Conservation (phyloP, 192 early-diverging fungal genomes). For the Coemansia umbellata region DNA sequence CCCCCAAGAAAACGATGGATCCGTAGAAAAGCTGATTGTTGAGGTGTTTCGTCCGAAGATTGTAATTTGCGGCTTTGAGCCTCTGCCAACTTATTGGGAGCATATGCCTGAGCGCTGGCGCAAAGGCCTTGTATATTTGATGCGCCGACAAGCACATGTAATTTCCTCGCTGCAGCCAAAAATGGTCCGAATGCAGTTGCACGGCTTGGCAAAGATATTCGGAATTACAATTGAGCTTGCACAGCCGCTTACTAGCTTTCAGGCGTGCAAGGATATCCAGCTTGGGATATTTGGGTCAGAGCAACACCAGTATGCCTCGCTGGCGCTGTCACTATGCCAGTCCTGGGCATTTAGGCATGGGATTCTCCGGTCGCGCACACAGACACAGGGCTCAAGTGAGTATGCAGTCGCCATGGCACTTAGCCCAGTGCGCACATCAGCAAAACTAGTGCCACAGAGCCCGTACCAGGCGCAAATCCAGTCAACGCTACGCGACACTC, state of each 20-base stretch:
- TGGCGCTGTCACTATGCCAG: slow-evolving; percentile 37
- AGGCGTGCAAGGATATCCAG: slow-evolving; percentile 17
- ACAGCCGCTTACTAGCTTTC: slow-evolving; percentile 14
- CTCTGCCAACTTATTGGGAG: slow-evolving; percentile 22
- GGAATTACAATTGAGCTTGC: slow-evolving; percentile 33
- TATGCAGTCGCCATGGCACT: slow-evolving; percentile 12
- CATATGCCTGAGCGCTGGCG: slow-evolving; percentile 31
- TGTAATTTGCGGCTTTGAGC: slow-evolving; percentile 38
- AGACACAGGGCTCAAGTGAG: slow-evolving; percentile 21
- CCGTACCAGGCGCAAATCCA: slow-evolving; percentile 18
- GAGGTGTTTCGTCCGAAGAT: slow-evolving; percentile 20
- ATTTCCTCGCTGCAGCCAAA: slow-evolving; percentile 34
- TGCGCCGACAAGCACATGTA: slow-evolving; percentile 25
- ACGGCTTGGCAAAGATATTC: slow-evolving; percentile 18
- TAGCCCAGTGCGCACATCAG: slow-evolving; percentile 13
- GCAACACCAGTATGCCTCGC: slow-evolving; percentile 31
- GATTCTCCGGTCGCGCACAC: slow-evolving; percentile 20
- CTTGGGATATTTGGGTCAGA: slow-evolving; percentile 31
- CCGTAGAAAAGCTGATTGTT: slow-evolving; percentile 25
- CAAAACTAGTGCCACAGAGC: slow-evolving; percentile 16
- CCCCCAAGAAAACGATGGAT: not conserved
- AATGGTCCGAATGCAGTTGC: slow-evolving; percentile 35
- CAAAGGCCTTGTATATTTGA: slow-evolving; percentile 23
- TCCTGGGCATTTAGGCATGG: slow-evolving; percentile 32
- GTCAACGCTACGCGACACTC: slow-evolving; percentile 13